These are phyloP conservation scores for Litsea cubeba DNA, from an alignment of 164 flowering plant genomes.

Conservation along the genomic window DNA sequence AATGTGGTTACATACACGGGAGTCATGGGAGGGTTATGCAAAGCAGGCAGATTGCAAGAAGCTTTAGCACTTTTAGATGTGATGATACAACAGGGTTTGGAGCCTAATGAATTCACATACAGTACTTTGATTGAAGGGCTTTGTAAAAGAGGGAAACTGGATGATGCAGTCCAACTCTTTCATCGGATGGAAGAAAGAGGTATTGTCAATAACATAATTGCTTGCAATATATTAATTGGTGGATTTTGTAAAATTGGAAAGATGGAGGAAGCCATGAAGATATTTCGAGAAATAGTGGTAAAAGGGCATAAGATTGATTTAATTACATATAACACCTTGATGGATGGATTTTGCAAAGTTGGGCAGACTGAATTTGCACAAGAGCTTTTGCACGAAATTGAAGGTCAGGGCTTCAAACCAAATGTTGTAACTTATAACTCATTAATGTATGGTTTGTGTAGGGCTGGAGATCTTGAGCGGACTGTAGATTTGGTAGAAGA, in stretches of 20 bases:
- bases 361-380: conserved; percentile 15
- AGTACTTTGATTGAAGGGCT: conserved; percentile 22
- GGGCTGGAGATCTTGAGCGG: conserved; percentile 7
- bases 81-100: conserved; percentile 16
- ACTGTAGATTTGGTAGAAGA: conserved; percentile 13
- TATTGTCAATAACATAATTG: conserved; percentile 3
- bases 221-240: conserved; percentile 20
- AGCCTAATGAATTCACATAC: conserved; percentile 21
- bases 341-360: conserved; percentile 18
- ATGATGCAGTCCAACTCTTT: conserved; percentile 17
- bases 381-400: conserved; percentile 13
- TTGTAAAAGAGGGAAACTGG: conserved; percentile 16
- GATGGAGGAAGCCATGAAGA: conserved; percentile 15
- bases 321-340: conserved; percentile 20
- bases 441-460: conserved; percentile 13
- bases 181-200: conserved; percentile 15
- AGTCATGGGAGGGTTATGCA: conserved; percentile 17
- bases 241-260: conserved; percentile 18
- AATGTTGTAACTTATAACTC: conserved; percentile 18
- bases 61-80: conserved; percentile 19
- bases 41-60: conserved; percentile 13
- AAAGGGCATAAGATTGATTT: conserved; percentile 13
- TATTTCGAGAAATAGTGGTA: conserved; percentile 6
- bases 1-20: conserved; percentile 18
- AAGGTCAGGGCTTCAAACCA: conserved; percentile 13